Base-by-base conservation (phyloP, 2,329 filamentous ascomycete genomes). In the Nemania sp. region DNA sequence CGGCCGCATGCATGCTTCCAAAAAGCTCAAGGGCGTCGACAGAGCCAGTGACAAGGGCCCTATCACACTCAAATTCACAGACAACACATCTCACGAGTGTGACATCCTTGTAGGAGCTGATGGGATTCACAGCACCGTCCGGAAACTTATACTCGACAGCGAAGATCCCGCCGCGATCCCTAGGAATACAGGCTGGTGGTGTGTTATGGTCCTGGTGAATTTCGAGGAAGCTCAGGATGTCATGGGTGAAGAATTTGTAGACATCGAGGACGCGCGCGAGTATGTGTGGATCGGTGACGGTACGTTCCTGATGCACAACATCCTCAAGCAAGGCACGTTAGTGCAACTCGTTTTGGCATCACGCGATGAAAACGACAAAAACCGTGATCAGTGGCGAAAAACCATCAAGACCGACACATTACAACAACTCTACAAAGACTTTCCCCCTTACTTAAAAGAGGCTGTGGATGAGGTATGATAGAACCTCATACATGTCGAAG, bases 91-190 rank as follows among this genome's bases (percentile, higher is more conserved):
- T n/a, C n/a, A n/a, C n/a, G n/a, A n/a, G n/a, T n/a, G n/a, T n/a
- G n/a, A n/a, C n/a, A n/a, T n/a, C n/a, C n/a, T n/a, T n/a, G n/a
- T n/a, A n/a, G n/a, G n/a, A n/a, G n/a, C n/a, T n/a, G n/a, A n/a
- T n/a, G n/a, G n/a, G n/a, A n/a, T n/a, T n/a, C n/a, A n/a, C n/a
- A n/a, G n/a, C n/a, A n/a, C n/a, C n/a, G n/a, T n/a, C n/a, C n/a
- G n/a, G n/a, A n/a, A n/a, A n/a, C 48, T 72, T 8, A 65, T 73
- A 19, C 60, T 70, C 2, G 65, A 65, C 12, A 53, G 61, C n/a
- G 47, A 62, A 14, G 65, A 68, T 19, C 53, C 59, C 2, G 62
- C 62, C 2, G 62, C 55, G 0, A 15, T 15, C 1, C 64, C 61
- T 1, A 41, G 47, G 4, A 68, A 66, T 17, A 56, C 55, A 0